Evolutionary conservation across 257 asterid genomes (phyloP).

Genomic region (Solanum piurae): DNA sequence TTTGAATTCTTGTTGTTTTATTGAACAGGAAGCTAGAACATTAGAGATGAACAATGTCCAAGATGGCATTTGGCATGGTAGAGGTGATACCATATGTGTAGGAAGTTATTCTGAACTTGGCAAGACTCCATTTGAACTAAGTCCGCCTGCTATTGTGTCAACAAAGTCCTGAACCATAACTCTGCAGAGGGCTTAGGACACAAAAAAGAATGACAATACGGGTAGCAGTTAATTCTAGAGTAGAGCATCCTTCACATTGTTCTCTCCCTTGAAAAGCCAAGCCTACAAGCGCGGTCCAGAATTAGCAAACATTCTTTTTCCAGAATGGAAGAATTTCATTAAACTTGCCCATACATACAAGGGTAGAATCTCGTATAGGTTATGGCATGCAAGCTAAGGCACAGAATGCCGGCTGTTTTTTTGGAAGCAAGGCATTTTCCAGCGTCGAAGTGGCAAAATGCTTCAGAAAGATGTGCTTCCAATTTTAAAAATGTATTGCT

Average conservation of each 20-base stretch:
- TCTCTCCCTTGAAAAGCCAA: background rate
- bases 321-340: background rate
- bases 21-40: slow-evolving; percentile 84
- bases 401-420: background rate
- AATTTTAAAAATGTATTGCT: background rate
- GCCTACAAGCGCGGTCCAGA: background rate
- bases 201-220: background rate
- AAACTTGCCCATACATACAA: background rate
- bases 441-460: background rate
- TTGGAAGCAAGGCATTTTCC: background rate
- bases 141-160: slow-evolving; percentile 28
- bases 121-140: slow-evolving; percentile 22
- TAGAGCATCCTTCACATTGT: background rate
- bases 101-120: slow-evolving; percentile 46
- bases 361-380: background rate
- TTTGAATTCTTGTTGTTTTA: background rate
- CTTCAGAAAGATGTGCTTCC: background rate
- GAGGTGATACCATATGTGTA: slow-evolving; percentile 84
- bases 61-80: slow-evolving; percentile 91
- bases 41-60: slow-evolving; percentile 94
- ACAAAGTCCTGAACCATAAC: slow-evolving; percentile 33
- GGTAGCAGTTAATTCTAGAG: background rate
- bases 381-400: background rate
- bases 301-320: background rate
- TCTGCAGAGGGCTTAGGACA: background rate